Evolutionary conservation across 768 basidiomycete species (phyloP).

Genomic region (Tricholoma terreum): DNA sequence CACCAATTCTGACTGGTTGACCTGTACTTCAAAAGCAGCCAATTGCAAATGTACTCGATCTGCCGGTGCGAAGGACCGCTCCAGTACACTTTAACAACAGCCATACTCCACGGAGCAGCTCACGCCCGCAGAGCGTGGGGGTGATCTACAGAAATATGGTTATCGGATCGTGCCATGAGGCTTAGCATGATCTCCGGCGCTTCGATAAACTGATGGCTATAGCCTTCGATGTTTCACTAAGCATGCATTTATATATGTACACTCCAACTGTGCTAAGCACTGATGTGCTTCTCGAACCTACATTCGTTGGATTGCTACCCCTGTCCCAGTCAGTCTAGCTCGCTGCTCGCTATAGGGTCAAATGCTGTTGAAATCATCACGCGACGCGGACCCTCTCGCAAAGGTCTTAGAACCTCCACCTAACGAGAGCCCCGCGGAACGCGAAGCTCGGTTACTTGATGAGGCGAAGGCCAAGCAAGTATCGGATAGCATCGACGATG

Average conservation of each 20-base stretch:
- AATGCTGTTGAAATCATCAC: conserved; percentile 3
- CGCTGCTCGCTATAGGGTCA: background rate
- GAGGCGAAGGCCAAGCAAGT: conserved; percentile 52
- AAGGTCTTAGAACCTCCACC: conserved; percentile 48
- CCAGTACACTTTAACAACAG: background rate
- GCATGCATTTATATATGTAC: background rate
- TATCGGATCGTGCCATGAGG: background rate
- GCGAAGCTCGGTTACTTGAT: conserved; percentile 39
- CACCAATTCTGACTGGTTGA: too few species aligned
- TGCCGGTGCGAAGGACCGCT: too few species aligned
- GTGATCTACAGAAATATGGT: background rate
- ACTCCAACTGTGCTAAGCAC: background rate
- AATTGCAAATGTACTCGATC: too few species aligned
- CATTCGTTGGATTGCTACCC: background rate
- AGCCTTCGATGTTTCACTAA: background rate
- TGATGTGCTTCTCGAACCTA: background rate
- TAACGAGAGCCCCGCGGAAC: conserved; percentile 46
- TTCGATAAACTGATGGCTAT: background rate
- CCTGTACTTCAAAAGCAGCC: too few species aligned
- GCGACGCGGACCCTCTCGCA: conserved; percentile 48
- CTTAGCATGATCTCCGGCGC: background rate
- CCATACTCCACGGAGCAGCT: background rate
- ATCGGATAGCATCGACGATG: conserved; percentile 65
- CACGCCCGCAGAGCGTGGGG: conserved; percentile 1
- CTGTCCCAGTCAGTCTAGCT: background rate